Evolutionary conservation across 805 yeast species (phyloP).

Genomic region (Babjeviella inositovora): DNA sequence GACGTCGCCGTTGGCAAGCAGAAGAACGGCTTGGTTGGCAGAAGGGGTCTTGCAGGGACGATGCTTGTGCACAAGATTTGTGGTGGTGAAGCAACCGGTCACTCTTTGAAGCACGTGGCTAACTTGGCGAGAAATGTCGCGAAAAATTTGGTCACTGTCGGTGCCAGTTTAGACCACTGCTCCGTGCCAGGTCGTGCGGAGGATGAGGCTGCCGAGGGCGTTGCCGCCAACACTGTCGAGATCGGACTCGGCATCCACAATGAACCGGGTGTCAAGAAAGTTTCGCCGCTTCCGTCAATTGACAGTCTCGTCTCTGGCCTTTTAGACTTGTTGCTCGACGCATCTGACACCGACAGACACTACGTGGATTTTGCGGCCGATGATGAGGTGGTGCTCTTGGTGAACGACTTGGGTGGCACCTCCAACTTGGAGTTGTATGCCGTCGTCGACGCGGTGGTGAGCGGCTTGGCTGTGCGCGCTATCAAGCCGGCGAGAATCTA

Average conservation of each 20-base stretch:
- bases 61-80: constrained; percentile 71
- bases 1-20: constrained; percentile 90
- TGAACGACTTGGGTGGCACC: constrained; percentile 86
- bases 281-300: constrained; percentile 55
- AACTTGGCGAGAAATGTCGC: constrained; percentile 45
- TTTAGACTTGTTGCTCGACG: constrained; percentile 43
- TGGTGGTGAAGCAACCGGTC: constrained; percentile 47
- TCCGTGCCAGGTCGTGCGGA: constrained; percentile 67
- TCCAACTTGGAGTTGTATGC: constrained; percentile 67
- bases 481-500: constrained; percentile 54
- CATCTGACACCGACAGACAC: constrained; percentile 59
- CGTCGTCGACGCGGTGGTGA: constrained; percentile 44
- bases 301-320: constrained; percentile 40
- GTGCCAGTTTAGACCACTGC: constrained; percentile 80
- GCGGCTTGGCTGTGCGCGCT: constrained; percentile 26
- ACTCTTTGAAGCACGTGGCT: constrained; percentile 34
- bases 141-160: constrained; percentile 65
- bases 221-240: constrained; percentile 56
- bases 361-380: constrained; percentile 52
- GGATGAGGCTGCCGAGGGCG: constrained; percentile 18
- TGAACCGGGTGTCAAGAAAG: constrained; percentile 69
- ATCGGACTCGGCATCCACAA: constrained; percentile 94
- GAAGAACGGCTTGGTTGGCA: constrained; percentile 83
- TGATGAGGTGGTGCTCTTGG: constrained; percentile 55
- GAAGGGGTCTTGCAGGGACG: constrained; percentile 92